phyloP scores from a whole-genome alignment of 1,284 basidiomycete species.

The Pyrrhoderma noxium region DNA sequence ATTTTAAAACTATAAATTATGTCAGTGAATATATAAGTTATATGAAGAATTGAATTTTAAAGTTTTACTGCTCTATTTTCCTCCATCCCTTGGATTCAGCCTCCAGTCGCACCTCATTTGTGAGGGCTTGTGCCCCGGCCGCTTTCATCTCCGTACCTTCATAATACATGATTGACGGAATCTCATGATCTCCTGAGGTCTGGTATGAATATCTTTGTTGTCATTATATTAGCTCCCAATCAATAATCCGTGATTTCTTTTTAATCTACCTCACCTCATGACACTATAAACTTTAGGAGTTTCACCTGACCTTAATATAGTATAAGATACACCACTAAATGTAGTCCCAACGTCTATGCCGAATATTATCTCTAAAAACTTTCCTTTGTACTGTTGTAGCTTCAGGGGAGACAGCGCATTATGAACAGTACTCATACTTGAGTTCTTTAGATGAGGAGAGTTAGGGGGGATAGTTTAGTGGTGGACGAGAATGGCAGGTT shows the following conservation, averaged over 20 bases:
- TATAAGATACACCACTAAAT: slow-evolving; percentile 15
- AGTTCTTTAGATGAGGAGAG: too few relatives aligned
- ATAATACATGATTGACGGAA: slow-evolving; percentile 68
- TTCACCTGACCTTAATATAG: slow-evolving; percentile 11
- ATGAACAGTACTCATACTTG: too few relatives aligned
- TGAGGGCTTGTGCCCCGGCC: slow-evolving; percentile 67
- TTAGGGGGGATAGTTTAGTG: too few relatives aligned
- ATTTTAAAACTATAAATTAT: slow-evolving; percentile 56
- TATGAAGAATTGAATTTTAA: too few relatives aligned
- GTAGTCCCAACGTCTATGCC: slow-evolving; percentile 17
- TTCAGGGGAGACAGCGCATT: too few relatives aligned
- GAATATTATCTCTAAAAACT: slow-evolving; percentile 1
- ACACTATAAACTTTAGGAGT: slow-evolving; percentile 10
- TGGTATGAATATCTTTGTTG: slow-evolving; percentile 66
- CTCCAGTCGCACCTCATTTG: slow-evolving; percentile 43
- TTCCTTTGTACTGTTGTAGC: slow-evolving; percentile 7
- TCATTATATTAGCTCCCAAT: background rate
- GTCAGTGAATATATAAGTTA: slow-evolving; percentile 5
- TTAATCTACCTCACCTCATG: slow-evolving; percentile 1
- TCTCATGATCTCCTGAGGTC: slow-evolving; percentile 71
- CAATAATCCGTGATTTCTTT: background rate
- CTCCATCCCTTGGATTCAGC: slow-evolving; percentile 70
- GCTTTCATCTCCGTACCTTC: slow-evolving; percentile 55
- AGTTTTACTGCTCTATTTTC: slow-evolving; percentile 56
- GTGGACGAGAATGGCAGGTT: too few relatives aligned